A percentile compares a stretch with the other conserved stretches of the same genome.
phyloP scores from a whole-genome alignment of 2,329 filamentous ascomycete species.

The Verticillium tricorpus region DNA sequence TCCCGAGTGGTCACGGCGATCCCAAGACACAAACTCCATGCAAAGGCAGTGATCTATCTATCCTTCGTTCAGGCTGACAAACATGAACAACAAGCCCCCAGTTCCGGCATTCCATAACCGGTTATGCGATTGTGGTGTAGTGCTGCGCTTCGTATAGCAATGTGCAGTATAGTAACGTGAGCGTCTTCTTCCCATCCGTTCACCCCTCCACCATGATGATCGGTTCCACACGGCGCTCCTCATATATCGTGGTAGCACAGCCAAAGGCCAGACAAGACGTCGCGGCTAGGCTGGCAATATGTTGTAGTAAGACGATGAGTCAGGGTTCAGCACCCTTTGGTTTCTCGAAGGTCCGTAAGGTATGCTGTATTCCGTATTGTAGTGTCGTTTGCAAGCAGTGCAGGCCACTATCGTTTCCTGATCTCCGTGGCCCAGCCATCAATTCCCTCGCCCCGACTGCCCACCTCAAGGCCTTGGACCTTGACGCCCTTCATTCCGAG shows the following conservation, averaged over 20 bases:
- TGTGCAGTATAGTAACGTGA: not conserved
- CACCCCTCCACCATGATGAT: not conserved
- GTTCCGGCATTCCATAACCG: not conserved
- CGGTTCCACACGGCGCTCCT: not conserved
- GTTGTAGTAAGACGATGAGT: not conserved
- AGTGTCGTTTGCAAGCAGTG: not conserved
- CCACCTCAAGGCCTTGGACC: constrained; percentile 69
- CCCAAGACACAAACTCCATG: not conserved
- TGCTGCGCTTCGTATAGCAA: not conserved
- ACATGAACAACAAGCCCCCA: not conserved
- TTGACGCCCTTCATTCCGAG: constrained; percentile 81
- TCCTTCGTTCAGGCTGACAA: not conserved
- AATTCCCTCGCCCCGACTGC: constrained; percentile 84
- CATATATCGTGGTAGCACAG: not conserved
- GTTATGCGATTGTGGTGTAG: not conserved
- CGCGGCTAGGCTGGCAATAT: not conserved
- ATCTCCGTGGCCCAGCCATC: constrained; percentile 90
- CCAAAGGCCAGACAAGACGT: not conserved
- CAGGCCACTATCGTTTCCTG: constrained; percentile 62
- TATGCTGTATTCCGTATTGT: not conserved
- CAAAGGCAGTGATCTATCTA: constrained; percentile 3
- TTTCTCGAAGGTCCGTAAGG: not conserved
- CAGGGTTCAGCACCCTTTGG: not conserved
- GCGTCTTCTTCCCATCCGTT: not conserved
- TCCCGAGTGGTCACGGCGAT: not conserved